Evolutionary conservation across 805 yeast species (phyloP).

Genomic region (Nakazawaea populi): DNA sequence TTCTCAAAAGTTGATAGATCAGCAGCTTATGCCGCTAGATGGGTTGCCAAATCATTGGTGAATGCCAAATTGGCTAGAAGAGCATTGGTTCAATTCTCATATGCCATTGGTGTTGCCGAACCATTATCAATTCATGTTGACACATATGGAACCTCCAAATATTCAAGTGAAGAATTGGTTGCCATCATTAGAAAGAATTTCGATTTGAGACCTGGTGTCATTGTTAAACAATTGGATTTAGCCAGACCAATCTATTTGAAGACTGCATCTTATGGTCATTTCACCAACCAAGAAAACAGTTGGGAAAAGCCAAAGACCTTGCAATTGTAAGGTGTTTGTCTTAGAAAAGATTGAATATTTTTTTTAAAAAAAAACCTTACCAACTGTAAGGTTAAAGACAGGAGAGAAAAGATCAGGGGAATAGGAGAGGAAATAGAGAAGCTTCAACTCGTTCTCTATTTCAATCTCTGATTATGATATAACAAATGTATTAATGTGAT

Average conservation of each 20-base stretch:
- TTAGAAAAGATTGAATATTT: background rate
- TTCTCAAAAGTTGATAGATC: slow-evolving; percentile 99
- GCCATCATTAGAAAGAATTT: slow-evolving; percentile 89
- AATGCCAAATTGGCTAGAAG: slow-evolving; percentile 94
- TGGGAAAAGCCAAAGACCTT: slow-evolving; percentile 97
- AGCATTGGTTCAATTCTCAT: slow-evolving; percentile 96
- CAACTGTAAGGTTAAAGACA: background rate
- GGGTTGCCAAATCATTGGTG: slow-evolving; percentile 99
- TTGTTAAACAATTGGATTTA: slow-evolving; percentile 92
- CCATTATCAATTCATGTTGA: slow-evolving; percentile 97
- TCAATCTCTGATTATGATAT: no score
- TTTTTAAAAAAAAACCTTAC: background rate
- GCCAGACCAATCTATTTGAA: slow-evolving; percentile 99
- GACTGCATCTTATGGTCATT: slow-evolving; percentile 99
- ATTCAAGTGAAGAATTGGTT: slow-evolving; percentile 85
- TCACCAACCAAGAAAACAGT: slow-evolving; percentile 97
- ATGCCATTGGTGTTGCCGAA: slow-evolving; percentile 99
- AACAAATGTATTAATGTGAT: no score
- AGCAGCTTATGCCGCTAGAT: slow-evolving; percentile 99
- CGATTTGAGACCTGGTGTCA: slow-evolving; percentile 98
- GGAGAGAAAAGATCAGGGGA: no score
- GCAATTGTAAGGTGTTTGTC: slow-evolving; percentile 38
- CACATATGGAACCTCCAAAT: slow-evolving; percentile 95
- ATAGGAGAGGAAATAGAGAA: no score
- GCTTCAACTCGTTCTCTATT: no score